A percentile compares a stretch with the other conserved stretches of the same genome.
Evolutionary conservation across 345 rosid species (phyloP).

Genomic region (Gossypium thurberi): DNA sequence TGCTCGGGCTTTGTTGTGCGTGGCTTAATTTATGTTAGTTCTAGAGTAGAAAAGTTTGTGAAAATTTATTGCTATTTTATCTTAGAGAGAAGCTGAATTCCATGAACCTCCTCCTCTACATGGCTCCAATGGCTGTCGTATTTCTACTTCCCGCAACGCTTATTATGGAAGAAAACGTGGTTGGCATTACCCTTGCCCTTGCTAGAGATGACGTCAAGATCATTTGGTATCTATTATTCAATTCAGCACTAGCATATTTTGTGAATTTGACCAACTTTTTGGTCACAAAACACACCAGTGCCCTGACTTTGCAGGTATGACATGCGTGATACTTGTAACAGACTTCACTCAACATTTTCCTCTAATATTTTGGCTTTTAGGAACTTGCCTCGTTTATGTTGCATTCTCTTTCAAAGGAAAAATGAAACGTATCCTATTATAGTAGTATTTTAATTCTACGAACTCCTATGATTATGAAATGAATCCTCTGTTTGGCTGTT

Average conservation of each 20-base stretch:
- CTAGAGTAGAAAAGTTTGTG: slow-evolving; percentile 8
- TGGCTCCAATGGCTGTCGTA: slow-evolving; percentile 97
- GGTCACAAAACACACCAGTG: slow-evolving; percentile 99
- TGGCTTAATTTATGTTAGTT: neutral
- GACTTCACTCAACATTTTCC: neutral
- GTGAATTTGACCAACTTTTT: slow-evolving; percentile 95
- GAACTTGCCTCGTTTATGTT: neutral
- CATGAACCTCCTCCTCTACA: slow-evolving; percentile 93
- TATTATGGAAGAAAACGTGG: slow-evolving; percentile 87
- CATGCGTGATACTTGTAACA: neutral
- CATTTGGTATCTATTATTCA: slow-evolving; percentile 89
- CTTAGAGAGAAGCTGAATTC: slow-evolving; percentile 96
- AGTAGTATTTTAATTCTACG: neutral
- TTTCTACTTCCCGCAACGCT: slow-evolving; percentile 87
- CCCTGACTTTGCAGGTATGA: slow-evolving; percentile 87
- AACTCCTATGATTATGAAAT: neutral
- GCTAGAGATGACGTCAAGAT: slow-evolving; percentile 86
- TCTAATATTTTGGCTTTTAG: neutral
- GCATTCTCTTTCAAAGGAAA: neutral
- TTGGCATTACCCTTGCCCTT: slow-evolving; percentile 88
- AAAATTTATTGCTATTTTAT: slow-evolving; percentile 12
- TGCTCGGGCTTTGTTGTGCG: neutral
- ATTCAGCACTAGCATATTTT: slow-evolving; percentile 85
- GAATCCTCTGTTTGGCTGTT: neutral
- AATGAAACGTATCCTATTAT: neutral